A percentile compares a stretch with the other conserved stretches of the same genome.
These are phyloP conservation scores for Trypanosoma avium DNA, from an alignment of 208 protist genomes.

Conservation along the genomic window DNA sequence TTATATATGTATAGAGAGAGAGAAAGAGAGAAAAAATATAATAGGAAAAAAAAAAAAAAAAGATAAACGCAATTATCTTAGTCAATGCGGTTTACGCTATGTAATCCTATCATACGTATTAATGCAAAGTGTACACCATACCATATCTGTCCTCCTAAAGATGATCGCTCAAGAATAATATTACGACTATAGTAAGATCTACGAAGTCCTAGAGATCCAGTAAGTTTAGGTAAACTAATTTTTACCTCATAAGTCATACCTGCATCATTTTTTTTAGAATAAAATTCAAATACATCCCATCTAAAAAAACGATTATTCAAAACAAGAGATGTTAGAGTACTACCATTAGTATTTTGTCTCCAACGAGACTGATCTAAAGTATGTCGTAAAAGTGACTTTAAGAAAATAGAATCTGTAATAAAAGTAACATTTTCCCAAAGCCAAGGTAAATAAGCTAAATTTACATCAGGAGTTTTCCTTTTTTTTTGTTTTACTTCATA, in stretches of 20 bases:
- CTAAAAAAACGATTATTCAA: slow-evolving; percentile 63
- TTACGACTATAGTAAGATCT: slow-evolving; percentile 49
- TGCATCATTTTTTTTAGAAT: slow-evolving; percentile 5
- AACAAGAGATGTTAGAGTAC: slow-evolving; percentile 46
- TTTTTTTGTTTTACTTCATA: slow-evolving; percentile 43
- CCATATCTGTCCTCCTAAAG: slow-evolving; percentile 47
- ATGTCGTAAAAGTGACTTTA: slow-evolving; percentile 37
- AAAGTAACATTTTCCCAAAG: slow-evolving; percentile 27
- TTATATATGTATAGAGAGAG: too few species aligned
- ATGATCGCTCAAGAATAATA: slow-evolving; percentile 53
- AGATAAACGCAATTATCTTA: not conserved
- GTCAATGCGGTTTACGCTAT: slow-evolving; percentile 2
- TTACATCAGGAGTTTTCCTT: not conserved
- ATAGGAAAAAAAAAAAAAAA: slow-evolving; percentile 11
- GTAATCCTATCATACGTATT: slow-evolving; percentile 41
- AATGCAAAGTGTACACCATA: slow-evolving; percentile 66
- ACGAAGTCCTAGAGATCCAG: slow-evolving; percentile 27
- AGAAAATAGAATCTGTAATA: slow-evolving; percentile 42
- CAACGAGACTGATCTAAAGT: slow-evolving; percentile 58
- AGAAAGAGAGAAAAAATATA: too few species aligned
- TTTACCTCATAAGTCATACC: slow-evolving; percentile 31
- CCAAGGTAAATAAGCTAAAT: slow-evolving; percentile 31
- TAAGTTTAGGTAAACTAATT: slow-evolving; percentile 33
- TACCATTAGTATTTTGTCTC: slow-evolving; percentile 22
- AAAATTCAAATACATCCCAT: slow-evolving; percentile 49